phyloP scores from a whole-genome alignment of 1,284 basidiomycete genomes.

The Papiliotrema nemorosa region DNA sequence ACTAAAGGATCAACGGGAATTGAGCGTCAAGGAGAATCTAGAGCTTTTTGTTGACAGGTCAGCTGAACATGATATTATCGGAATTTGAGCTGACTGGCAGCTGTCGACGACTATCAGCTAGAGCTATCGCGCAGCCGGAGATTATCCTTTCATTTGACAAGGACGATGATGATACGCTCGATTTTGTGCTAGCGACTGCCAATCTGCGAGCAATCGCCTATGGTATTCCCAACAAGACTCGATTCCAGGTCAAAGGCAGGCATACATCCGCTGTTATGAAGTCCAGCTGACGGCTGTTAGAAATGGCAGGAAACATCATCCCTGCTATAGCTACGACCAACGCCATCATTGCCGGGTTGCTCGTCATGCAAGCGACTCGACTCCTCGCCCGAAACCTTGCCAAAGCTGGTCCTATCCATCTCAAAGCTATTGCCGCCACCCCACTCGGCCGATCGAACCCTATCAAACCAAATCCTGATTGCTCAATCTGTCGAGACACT shows the following conservation, averaged over 20 bases:
- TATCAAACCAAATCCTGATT: slow-evolving; percentile 63
- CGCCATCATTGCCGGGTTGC: slow-evolving; percentile 90
- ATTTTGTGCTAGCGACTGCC: slow-evolving; percentile 91
- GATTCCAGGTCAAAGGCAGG: slow-evolving; percentile 93
- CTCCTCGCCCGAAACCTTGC: slow-evolving; percentile 56
- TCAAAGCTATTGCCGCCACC: slow-evolving; percentile 69
- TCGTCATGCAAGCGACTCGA: slow-evolving; percentile 87
- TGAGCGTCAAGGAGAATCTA: slow-evolving; percentile 74
- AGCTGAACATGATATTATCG: slow-evolving; percentile 8
- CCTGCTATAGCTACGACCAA: slow-evolving; percentile 99
- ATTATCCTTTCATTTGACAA: slow-evolving; percentile 87
- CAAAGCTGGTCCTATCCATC: slow-evolving; percentile 63
- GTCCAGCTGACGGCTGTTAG: slow-evolving; percentile 51
- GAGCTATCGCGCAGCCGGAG: slow-evolving; percentile 68
- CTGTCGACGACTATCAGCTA: slow-evolving; percentile 69
- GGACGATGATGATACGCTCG: slow-evolving; percentile 93
- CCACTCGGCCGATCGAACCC: slow-evolving; percentile 67
- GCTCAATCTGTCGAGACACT: slow-evolving; percentile 80
- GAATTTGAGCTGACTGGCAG: slow-evolving; percentile 49
- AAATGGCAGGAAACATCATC: slow-evolving; percentile 99
- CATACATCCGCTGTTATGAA: neutral
- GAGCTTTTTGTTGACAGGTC: slow-evolving; percentile 78
- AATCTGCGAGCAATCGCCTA: slow-evolving; percentile 90
- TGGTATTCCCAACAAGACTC: slow-evolving; percentile 80
- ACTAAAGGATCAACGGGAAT: slow-evolving; percentile 73